Percentiles rank a stretch among this genome's conserved stretches.
phyloP scores from a whole-genome alignment of 2,329 filamentous ascomycete species.

The Phaeosphaeriaceae sp. region DNA sequence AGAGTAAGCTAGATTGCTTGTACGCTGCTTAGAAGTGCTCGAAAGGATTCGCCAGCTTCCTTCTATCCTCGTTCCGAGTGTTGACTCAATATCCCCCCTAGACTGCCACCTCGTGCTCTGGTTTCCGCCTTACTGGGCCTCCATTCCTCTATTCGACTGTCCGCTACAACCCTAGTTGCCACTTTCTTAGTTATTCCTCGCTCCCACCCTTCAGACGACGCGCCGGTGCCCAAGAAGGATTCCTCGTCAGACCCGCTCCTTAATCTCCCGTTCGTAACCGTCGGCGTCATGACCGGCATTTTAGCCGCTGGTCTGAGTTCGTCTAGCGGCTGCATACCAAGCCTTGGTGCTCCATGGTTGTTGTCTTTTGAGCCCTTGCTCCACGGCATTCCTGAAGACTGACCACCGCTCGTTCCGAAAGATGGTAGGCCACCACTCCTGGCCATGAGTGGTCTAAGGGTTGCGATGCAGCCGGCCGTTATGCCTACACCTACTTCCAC shows the following conservation, averaged over 20 bases:
- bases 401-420: background rate
- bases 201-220: slow-evolving; percentile 13
- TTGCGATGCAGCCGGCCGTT: slow-evolving; percentile 37
- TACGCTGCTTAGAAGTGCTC: background rate
- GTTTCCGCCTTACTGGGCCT: background rate
- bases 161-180: background rate
- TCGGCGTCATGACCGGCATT: slow-evolving; percentile 27
- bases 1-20: too few relatives aligned
- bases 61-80: background rate
- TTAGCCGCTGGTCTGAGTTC: slow-evolving; percentile 23
- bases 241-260: slow-evolving; percentile 30
- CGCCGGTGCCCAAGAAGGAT: slow-evolving; percentile 16
- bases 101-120: background rate
- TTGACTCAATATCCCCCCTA: background rate
- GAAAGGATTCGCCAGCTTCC: background rate
- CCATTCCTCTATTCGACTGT: background rate
- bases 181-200: slow-evolving; percentile 3
- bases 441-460: slow-evolving; percentile 31
- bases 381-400: slow-evolving; percentile 1
- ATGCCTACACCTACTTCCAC: slow-evolving; percentile 38
- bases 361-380: slow-evolving; percentile 17
- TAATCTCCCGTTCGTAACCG: slow-evolving; percentile 23
- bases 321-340: slow-evolving; percentile 16
- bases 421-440: background rate
- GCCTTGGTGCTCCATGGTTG: too few relatives aligned